phyloP scores from a whole-genome alignment of 78 protist species.

The Protostelium mycophagum region DNA sequence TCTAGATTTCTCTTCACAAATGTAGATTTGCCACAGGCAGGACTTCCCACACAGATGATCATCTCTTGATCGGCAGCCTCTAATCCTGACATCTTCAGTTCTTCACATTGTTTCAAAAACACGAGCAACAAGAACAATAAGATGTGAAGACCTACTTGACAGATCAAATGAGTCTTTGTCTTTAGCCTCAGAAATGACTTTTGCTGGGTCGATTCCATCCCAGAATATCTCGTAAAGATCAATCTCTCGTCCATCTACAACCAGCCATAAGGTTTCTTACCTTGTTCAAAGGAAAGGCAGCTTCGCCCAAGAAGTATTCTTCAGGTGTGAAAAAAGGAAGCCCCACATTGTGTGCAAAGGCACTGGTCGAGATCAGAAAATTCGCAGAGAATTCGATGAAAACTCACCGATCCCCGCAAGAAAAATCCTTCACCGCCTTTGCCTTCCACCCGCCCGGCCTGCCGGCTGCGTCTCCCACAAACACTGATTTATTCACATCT shows the following conservation, averaged over 20 bases:
- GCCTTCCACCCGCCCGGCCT: slow-evolving; percentile 9
- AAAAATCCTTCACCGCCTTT: slow-evolving; percentile 54
- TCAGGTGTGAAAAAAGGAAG: slow-evolving; percentile 61
- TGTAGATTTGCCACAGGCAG: slow-evolving; percentile 61
- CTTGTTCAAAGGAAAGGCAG: slow-evolving; percentile 8
- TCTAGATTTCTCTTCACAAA: slow-evolving; percentile 11
- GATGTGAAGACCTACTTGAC: too few species aligned
- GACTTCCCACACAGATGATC: slow-evolving; percentile 48
- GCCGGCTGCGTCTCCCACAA: slow-evolving; percentile 69
- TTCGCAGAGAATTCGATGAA: background rate
- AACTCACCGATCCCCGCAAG: slow-evolving; percentile 53
- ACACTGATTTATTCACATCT: slow-evolving; percentile 9
- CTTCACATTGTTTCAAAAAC: too few species aligned
- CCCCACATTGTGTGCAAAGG: slow-evolving; percentile 51
- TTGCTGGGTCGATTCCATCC: background rate
- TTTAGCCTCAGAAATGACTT: background rate
- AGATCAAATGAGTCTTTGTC: too few species aligned
- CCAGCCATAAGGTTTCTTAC: background rate
- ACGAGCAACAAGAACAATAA: too few species aligned
- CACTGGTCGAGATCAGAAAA: too few species aligned
- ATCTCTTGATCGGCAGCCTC: slow-evolving; percentile 47
- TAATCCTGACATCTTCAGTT: too few species aligned
- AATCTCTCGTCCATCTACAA: background rate
- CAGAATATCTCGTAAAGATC: background rate
- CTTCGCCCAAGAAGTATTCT: slow-evolving; percentile 40